Conservation (phyloP, 2,329 filamentous ascomycete genomes). For the Diplodia scrobiculata region DNA sequence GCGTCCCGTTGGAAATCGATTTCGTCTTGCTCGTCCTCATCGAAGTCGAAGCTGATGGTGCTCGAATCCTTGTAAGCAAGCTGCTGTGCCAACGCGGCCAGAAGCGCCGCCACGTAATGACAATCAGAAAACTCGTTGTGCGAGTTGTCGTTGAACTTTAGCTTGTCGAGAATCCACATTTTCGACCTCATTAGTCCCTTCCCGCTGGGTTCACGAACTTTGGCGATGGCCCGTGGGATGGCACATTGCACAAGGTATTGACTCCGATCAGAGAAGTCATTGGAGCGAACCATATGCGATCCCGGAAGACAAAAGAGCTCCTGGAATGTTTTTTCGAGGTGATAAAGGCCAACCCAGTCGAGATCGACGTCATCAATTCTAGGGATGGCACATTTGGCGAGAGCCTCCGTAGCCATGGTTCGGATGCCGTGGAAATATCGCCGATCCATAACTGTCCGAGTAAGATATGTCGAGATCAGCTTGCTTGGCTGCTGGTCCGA, state of each 20-base stretch:
- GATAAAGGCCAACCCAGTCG: constrained; percentile 76
- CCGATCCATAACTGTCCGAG: constrained; percentile 84
- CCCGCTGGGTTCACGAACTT: constrained; percentile 72
- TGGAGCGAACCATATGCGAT: constrained; percentile 77
- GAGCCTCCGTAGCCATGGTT: constrained; percentile 75
- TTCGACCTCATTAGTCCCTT: constrained; percentile 78
- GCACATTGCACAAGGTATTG: constrained; percentile 82
- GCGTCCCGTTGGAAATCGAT: constrained; percentile 59
- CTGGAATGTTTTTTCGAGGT: constrained; percentile 82
- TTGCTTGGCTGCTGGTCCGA: constrained; percentile 68
- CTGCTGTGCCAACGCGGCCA: constrained; percentile 63
- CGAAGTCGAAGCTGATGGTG: constrained; percentile 43
- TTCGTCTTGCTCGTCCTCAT: constrained; percentile 56
- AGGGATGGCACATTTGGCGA: constrained; percentile 72
- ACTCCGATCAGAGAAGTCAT: constrained; percentile 86
- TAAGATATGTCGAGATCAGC: constrained; percentile 83
- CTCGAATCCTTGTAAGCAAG: constrained; percentile 43
- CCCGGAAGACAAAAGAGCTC: constrained; percentile 84
- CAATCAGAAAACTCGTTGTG: constrained; percentile 86
- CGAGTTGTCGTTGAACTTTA: constrained; percentile 92
- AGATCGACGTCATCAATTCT: constrained; percentile 55
- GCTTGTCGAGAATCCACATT: constrained; percentile 81
- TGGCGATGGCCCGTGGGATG: constrained; percentile 78
- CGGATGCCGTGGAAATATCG: constrained; percentile 95
- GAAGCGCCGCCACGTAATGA: constrained; percentile 80